Conservation (phyloP, 306 rosid species). For the Cicer yamashitae region DNA sequence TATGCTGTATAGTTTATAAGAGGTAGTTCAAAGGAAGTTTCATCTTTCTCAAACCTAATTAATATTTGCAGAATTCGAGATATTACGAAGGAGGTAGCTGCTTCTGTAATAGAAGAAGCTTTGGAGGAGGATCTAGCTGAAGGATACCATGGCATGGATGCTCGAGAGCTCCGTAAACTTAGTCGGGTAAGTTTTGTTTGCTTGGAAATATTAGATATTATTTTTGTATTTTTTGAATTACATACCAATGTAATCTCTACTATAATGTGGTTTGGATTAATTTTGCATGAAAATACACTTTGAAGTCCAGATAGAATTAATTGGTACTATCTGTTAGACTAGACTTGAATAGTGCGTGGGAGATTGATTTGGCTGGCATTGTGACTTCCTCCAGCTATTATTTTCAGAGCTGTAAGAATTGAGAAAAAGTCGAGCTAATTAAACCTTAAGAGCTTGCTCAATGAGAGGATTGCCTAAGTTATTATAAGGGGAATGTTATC, state of each 20-base stretch:
- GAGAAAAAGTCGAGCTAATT: neutral
- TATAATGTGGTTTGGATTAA: neutral
- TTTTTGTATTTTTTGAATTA: conserved; percentile 16
- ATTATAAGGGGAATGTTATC: neutral
- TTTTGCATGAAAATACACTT: conserved; percentile 9
- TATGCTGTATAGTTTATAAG: conserved; percentile 24
- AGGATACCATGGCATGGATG: conserved; percentile 85
- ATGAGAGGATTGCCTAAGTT: neutral
- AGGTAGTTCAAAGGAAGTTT: conserved; percentile 19
- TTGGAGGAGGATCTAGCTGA: conserved; percentile 88
- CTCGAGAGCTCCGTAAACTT: conserved; percentile 78
- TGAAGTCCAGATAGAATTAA: conserved; percentile 15
- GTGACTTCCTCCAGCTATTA: conserved; percentile 4
- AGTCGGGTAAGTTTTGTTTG: conserved; percentile 56
- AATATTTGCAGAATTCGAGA: conserved; percentile 82
- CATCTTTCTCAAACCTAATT: conserved; percentile 43
- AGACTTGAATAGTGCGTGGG: neutral
- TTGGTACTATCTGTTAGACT: conserved; percentile 3
- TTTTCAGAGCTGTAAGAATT: neutral
- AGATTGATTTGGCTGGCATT: conserved; percentile 11
- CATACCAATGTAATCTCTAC: conserved; percentile 5
- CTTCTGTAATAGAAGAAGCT: conserved; percentile 93
- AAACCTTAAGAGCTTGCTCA: neutral
- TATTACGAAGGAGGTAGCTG: conserved; percentile 89
- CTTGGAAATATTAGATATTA: conserved; percentile 6